phyloP scores from a whole-genome alignment of 108 stramenopile species.

The Discostella pseudostelligera region DNA sequence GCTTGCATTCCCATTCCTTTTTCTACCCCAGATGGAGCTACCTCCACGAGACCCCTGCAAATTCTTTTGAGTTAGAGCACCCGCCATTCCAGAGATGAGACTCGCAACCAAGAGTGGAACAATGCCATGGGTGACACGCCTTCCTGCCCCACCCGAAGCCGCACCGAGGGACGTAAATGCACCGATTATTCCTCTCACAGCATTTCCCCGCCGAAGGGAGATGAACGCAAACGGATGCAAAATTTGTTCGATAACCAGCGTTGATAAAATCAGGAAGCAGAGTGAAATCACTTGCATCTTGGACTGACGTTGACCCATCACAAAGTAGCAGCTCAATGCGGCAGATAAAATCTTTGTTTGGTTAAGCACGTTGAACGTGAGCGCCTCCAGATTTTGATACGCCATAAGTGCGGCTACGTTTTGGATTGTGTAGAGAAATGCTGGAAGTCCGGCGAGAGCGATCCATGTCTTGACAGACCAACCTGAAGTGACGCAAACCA shows the following conservation, averaged over 20 bases:
- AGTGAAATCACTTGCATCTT: constrained; percentile 72
- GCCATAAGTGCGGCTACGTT: constrained; percentile 71
- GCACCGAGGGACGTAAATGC: constrained; percentile 5
- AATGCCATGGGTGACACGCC: constrained; percentile 52
- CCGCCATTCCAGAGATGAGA: constrained; percentile 75
- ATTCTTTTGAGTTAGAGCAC: constrained; percentile 76
- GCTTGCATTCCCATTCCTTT: neutral
- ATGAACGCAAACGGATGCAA: constrained; percentile 31
- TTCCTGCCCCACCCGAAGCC: constrained; percentile 1
- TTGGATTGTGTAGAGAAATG: constrained; percentile 75
- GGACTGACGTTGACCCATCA: constrained; percentile 75
- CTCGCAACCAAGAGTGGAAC: constrained; percentile 65
- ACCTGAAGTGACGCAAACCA: constrained; percentile 12
- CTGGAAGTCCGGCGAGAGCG: constrained; percentile 65
- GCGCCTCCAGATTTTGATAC: constrained; percentile 70
- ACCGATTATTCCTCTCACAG: constrained; percentile 17
- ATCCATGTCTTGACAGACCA: constrained; percentile 55
- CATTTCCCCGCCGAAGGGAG: constrained; percentile 14
- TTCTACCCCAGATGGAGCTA: constrained; percentile 21
- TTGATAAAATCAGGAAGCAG: constrained; percentile 58
- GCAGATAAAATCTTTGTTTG: constrained; percentile 92
- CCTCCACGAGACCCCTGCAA: constrained; percentile 52
- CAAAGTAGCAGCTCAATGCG: constrained; percentile 79
- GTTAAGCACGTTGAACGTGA: constrained; percentile 87
- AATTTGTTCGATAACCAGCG: constrained; percentile 60